Base-by-base conservation (phyloP, 108 stramenopile species). In the Mediolabrus comicus region DNA sequence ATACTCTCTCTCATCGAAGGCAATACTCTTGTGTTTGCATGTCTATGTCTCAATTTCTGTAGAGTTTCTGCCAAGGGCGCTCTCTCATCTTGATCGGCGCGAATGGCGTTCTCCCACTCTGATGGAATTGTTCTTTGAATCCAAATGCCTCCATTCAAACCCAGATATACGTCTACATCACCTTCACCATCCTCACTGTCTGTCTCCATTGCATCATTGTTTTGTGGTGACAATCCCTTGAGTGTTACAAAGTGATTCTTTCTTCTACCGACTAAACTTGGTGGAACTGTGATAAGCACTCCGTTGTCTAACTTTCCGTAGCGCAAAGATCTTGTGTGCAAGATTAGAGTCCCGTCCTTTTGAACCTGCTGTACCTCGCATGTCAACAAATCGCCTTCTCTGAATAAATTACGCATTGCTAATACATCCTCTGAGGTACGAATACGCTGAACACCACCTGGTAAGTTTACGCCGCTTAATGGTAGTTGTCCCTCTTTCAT, bases 241-340 rank as follows among this genome's bases (percentile, higher is more conserved):
- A 81, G 68, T 19, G 72, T 71, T 46, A 75, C 79, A 59, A 83
- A 82, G 74, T 98, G 96, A 68, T 89, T 86, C 59, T 86, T 89
- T 30, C 87, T 85, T 17, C 95, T 55, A 25, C 89, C 78, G 26
- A 98, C 84, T 67, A 96, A 72, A 19, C 77, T 59, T 3, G 94
- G 88, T 55, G 92, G 94, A 25, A 98, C 94, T 3, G 68, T 72
- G 5, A 88, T 77, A 39, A 96, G 73, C 35, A 81, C 80, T 36
- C 98, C 98, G 81, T 98, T 97, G 55, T 94, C 87, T 36, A 98
- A 85, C 74, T 97, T 97, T 10, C 97, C 96, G 59, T 97, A 99
- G 30, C 93, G 81, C 54, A 90, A 75, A 51, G 85, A 87, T 39
- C 97, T 83, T 6, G 97, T 96, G 86, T 99, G 98, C 49, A 99